Base-by-base conservation (phyloP, 2,329 filamentous ascomycete species). In the Coniochaeta ligniaria region DNA sequence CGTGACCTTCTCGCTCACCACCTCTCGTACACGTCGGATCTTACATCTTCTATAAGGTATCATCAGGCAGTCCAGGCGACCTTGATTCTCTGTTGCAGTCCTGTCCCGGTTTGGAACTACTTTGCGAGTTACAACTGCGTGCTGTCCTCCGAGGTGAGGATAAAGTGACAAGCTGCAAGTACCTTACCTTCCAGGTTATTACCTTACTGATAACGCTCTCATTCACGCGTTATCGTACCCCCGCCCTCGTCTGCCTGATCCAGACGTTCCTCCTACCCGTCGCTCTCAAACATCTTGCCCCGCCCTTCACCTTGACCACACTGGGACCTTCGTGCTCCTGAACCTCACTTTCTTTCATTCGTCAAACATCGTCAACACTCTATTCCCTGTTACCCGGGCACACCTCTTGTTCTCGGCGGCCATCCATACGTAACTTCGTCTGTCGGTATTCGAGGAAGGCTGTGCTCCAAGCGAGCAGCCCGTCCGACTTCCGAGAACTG, bases 241-340 rank as follows among this genome's bases (percentile, higher is more conserved):
- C 47, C 47, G 24, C 47, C 47, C 47, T 52, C 47, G 47, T 52
- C 47, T 52, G 47, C 47, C 47, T 52, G 47, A 52, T 52, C 47
- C 47, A 17, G 22, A 52, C 47, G 11, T 52, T 24, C 24, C 14
- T 52, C 47, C 47, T 31, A 52, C 47, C 26, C 26, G 16, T 52
- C 47, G 31, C 47, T 28, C 47, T 52, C 47, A 52, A 52, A 52
- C 47, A 52, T 11, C 24, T 26, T 47, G 43, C 43, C 43, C 43
- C 43, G 43, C 43, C 43, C 20, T 24, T 12, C 20, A 47, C 43
- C 43, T 47, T 20, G 22, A 47, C 43, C 43, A 26, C 14, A 47
- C 43, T 47, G 20, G 3, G 5, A 52, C 11, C 41, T 47, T 24
- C 38, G 38, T 47, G 4, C 5, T 24, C 11, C 43, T 47, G 8